Percentiles rank a stretch among this genome's conserved stretches.
These are phyloP conservation scores for Colletotrichum orbiculare DNA, from an alignment of 2,329 filamentous ascomycete species.

Conservation along the genomic window DNA sequence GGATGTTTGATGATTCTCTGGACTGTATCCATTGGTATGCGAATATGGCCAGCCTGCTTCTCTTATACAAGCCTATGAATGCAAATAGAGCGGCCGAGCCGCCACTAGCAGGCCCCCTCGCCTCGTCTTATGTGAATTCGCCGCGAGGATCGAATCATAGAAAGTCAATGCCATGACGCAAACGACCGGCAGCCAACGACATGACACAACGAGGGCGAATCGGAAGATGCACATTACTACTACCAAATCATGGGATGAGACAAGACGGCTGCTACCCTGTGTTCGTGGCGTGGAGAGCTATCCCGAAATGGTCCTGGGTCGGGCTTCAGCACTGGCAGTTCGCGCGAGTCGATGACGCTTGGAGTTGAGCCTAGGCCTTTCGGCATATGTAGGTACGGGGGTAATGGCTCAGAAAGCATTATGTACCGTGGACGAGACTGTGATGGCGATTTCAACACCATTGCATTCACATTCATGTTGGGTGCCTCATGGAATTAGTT, in stretches of 20 bases:
- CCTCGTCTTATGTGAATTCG: background rate
- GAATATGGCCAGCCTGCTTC: background rate
- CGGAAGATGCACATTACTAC: background rate
- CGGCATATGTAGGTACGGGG: too few species aligned
- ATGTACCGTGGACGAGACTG: too few species aligned
- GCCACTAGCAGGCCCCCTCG: background rate
- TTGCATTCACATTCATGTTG: too few species aligned
- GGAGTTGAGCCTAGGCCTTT: background rate
- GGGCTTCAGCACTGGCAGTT: background rate
- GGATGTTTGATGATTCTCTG: conserved; percentile 7
- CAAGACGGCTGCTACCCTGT: background rate
- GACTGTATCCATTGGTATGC: conserved; percentile 1
- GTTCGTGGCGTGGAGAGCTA: background rate
- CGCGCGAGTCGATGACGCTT: conserved; percentile 18
- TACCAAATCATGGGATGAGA: background rate
- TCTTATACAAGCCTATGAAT: too few species aligned
- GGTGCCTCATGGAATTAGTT: too few species aligned
- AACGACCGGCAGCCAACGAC: background rate
- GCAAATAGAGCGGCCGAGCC: too few species aligned
- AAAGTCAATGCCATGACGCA: conserved; percentile 14
- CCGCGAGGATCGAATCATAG: background rate
- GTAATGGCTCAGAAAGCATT: too few species aligned
- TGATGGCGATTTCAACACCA: too few species aligned
- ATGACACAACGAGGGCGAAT: background rate
- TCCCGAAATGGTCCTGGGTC: conserved; percentile 3